phyloP scores from a whole-genome alignment of 228 moss, liverwort and hornwort genomes.

The Sphagnum magellanicum region DNA sequence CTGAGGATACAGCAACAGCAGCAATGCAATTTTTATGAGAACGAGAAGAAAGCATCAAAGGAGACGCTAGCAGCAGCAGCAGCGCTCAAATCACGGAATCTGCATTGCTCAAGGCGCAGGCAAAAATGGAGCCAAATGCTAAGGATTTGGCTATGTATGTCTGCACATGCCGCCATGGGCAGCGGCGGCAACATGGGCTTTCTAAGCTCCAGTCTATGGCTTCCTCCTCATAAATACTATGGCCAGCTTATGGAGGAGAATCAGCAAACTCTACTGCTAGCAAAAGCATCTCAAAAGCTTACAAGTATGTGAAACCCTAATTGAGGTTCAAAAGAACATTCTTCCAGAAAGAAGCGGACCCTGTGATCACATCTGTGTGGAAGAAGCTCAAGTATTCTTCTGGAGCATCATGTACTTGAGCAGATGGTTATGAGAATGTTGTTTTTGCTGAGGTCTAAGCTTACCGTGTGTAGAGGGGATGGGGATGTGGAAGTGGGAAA shows the following conservation, averaged over 20 bases:
- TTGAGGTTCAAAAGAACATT: neutral
- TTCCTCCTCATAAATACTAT: slow-evolving; percentile 23
- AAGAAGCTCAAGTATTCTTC: slow-evolving; percentile 18
- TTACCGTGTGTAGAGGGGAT: too few species aligned
- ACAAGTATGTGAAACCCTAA: slow-evolving; percentile 28
- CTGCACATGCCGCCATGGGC: slow-evolving; percentile 32
- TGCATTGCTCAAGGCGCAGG: too few species aligned
- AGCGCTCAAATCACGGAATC: too few species aligned
- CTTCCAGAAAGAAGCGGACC: slow-evolving; percentile 24
- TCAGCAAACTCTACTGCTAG: slow-evolving; percentile 1
- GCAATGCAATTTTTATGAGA: too few species aligned
- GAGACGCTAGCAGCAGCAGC: too few species aligned
- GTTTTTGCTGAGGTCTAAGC: too few species aligned
- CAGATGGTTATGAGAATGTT: too few species aligned
- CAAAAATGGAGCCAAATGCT: too few species aligned
- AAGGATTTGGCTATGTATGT: too few species aligned
- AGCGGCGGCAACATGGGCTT: slow-evolving; percentile 9
- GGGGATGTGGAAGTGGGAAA: too few species aligned
- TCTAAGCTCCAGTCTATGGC: slow-evolving; percentile 11
- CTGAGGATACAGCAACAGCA: too few species aligned
- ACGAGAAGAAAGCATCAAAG: too few species aligned
- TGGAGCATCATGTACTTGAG: slow-evolving; percentile 32
- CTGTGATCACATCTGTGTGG: slow-evolving; percentile 26
- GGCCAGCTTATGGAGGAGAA: slow-evolving; percentile 18
- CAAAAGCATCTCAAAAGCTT: slow-evolving; percentile 19